Base-by-base conservation (phyloP, 1,139 yeast species). In the Sporopachydermia cereana region DNA sequence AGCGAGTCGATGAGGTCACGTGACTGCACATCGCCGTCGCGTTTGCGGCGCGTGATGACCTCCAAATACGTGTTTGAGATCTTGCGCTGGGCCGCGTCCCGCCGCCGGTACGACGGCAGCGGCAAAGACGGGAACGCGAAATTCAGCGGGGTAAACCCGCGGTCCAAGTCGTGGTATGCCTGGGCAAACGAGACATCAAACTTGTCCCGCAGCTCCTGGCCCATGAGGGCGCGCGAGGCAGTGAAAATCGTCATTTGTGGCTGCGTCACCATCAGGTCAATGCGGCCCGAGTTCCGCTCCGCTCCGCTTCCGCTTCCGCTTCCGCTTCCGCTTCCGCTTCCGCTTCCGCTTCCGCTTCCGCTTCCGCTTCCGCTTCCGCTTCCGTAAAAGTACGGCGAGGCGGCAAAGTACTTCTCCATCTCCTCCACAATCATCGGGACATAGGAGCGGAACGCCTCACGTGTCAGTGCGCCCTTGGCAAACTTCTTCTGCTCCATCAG, bases 401-500 rank as follows among this genome's bases (percentile, higher is more conserved):
- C 61, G 43, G 63, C 58, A 62, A 91, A 76, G 63, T 84, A 91
- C 51, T 72, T 69, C 50, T 71, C 59, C 41, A 84, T 73, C 64
- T 91, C 98, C 52, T 80, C 82, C 57, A 77, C 76, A 56, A 91
- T 86, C 63, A 81, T 71, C 46, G 98, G 98, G 44, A 93, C 97
- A 59, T 91, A 89, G 24, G 70, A 65, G 56, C 76, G 75, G 69
- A 91, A 93, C 2, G 95, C 79, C 44, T 86, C 96, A 52, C 76
- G 76, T 39, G 96, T 83, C 54, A 91, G 74, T 18, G 96, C 95
- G 49, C 77, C 74, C 67, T 91, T 91, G 52, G 93, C 95, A 59
- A 91, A 91, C 70, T 88, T 91, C 77, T 93, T 91, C 66, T 91
- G 98, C 64, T 91, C 98, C 98, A 91, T 93, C 57, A 91, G 75